Conservation (phyloP, 176 grass and related monocot genomes). For the Eragrostis curvula region DNA sequence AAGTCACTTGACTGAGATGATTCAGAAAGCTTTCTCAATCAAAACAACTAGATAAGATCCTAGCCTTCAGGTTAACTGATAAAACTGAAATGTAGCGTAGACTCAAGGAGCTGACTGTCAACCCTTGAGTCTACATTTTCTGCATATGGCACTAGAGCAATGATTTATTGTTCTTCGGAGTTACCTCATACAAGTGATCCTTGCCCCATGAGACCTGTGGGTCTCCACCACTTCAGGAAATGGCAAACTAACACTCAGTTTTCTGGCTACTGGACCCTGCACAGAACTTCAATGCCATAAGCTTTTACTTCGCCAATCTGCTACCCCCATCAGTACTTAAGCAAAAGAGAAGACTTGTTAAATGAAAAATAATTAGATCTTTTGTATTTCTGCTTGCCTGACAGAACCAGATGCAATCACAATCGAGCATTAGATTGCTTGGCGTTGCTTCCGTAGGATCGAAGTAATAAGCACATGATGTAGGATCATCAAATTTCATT, state of each 20-base stretch:
- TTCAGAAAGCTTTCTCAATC: neutral
- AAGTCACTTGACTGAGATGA: neutral
- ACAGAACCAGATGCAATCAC: constrained; percentile 54
- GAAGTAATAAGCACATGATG: constrained; percentile 26
- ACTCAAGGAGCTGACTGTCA: neutral
- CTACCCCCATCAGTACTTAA: constrained; percentile 2
- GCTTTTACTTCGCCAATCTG: neutral
- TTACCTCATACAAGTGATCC: constrained; percentile 85
- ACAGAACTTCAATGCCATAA: constrained; percentile 39
- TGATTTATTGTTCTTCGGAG: neutral
- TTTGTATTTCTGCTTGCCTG: constrained; percentile 48
- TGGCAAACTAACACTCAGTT: constrained; percentile 35
- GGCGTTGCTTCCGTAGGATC: neutral
- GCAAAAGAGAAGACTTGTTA: constrained; percentile 13
- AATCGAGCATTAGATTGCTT: constrained; percentile 69
- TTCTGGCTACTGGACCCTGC: constrained; percentile 65
- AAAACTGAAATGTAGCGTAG: neutral
- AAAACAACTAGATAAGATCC: neutral
- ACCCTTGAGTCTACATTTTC: neutral
- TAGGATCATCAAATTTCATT: constrained; percentile 82
- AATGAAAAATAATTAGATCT: neutral
- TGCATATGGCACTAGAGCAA: neutral
- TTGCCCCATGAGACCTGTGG: constrained; percentile 71
- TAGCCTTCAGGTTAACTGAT: neutral
- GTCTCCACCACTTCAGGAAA: constrained; percentile 37